Evolutionary conservation across 2,329 filamentous ascomycete species (phyloP).

Genomic region (Calonectria naviculata): DNA sequence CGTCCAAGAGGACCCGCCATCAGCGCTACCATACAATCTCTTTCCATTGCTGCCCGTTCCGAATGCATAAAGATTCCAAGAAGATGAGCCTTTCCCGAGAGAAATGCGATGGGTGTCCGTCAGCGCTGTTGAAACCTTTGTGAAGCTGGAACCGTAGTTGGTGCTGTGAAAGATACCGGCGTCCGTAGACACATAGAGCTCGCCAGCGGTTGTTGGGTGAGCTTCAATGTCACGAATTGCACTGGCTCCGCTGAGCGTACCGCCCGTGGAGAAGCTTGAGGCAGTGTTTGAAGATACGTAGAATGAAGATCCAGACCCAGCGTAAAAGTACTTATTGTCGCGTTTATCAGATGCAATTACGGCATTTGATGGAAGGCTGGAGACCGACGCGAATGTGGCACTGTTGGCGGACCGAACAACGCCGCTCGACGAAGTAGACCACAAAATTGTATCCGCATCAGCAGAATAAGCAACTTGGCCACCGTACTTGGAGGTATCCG

Average conservation of each 20-base stretch:
- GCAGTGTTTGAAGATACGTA: constrained; percentile 64
- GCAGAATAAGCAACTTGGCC: constrained; percentile 64
- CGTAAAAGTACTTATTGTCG: constrained; percentile 64
- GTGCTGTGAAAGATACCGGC: constrained; percentile 65
- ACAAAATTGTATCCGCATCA: constrained; percentile 60
- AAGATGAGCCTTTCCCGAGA: constrained; percentile 52
- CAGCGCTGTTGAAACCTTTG: constrained; percentile 48
- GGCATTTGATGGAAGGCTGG: constrained; percentile 55
- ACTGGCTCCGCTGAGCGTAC: constrained; percentile 51
- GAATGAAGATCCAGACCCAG: constrained; percentile 55
- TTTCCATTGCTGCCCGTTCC: constrained; percentile 55
- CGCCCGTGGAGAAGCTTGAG: constrained; percentile 54
- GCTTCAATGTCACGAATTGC: constrained; percentile 66
- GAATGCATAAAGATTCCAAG: constrained; percentile 61
- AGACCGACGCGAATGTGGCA: constrained; percentile 55
- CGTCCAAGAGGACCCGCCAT: constrained; percentile 55
- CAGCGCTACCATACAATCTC: constrained; percentile 57
- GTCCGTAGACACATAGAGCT: constrained; percentile 69
- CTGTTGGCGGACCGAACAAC: constrained; percentile 55
- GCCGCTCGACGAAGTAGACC: constrained; percentile 53
- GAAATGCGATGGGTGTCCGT: constrained; percentile 55
- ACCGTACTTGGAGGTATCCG: constrained; percentile 54
- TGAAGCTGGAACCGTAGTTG: constrained; percentile 61
- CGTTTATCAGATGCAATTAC: constrained; percentile 66
- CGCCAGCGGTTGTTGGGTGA: constrained; percentile 67